Evolutionary conservation across 208 protist genomes (phyloP).

Genomic region (Leishmania major): DNA sequence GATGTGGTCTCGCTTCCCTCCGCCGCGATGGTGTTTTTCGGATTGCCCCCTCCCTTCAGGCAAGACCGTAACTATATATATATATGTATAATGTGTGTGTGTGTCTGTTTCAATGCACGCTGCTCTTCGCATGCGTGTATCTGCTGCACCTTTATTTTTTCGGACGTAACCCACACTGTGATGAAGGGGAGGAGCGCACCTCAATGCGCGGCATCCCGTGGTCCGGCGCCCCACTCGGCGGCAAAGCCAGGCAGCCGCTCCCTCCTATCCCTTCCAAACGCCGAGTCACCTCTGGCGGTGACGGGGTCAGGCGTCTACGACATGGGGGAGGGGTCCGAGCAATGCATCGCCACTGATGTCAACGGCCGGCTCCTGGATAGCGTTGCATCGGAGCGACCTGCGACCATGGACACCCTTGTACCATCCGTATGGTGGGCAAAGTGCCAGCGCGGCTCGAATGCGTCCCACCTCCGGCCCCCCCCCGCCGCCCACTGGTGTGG

Average conservation of each 20-base stretch:
- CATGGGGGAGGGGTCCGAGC: background rate
- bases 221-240: background rate
- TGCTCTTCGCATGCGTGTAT: background rate
- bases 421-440: background rate
- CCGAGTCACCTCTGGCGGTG: background rate
- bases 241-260: background rate
- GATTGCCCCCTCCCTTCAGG: background rate
- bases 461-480: background rate
- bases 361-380: background rate
- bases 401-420: background rate
- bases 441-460: background rate
- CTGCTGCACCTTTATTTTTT: background rate
- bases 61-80: background rate
- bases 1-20: background rate
- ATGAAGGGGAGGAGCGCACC: background rate
- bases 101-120: background rate
- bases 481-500: background rate
- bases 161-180: background rate
- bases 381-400: background rate
- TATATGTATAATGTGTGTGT: background rate
- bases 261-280: background rate
- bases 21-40: background rate
- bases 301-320: background rate
- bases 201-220: no score
- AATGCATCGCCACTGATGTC: background rate